A percentile compares a stretch with the other conserved stretches of the same genome.
phyloP scores from a whole-genome alignment of 2,329 filamentous ascomycete genomes.

The Teratosphaeriaceae sp. region DNA sequence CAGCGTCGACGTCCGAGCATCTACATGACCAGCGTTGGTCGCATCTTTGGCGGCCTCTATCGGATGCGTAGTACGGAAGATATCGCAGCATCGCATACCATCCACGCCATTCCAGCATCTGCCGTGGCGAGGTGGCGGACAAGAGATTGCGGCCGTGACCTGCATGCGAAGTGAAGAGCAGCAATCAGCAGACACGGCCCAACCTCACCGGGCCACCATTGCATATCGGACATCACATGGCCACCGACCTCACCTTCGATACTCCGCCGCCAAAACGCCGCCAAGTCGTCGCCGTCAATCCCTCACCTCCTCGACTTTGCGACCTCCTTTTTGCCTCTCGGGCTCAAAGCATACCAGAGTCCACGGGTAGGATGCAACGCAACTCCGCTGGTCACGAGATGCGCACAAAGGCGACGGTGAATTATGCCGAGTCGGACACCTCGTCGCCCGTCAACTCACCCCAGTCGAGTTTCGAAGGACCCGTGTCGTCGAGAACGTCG shows the following conservation, averaged over 20 bases:
- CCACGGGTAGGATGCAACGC: conserved; percentile 20
- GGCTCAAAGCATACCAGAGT: conserved; percentile 18
- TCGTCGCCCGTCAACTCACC: conserved; percentile 11
- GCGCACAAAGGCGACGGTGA: conserved; percentile 10
- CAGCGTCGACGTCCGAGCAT: too few relatives aligned
- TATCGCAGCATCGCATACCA: too few relatives aligned
- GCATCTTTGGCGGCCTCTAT: too few relatives aligned
- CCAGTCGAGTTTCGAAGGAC: conserved; percentile 10
- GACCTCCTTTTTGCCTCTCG: conserved; percentile 24
- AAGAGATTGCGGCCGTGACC: too few relatives aligned
- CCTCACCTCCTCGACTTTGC: conserved; percentile 11
- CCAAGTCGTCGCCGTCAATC: conserved; percentile 11
- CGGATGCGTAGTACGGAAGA: too few relatives aligned
- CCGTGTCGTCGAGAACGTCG: conserved; percentile 10
- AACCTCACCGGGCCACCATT: background rate
- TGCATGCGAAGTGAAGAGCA: conserved; percentile 1
- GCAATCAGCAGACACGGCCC: background rate
- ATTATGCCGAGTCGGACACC: conserved; percentile 17
- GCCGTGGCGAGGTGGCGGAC: too few relatives aligned
- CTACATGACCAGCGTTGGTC: too few relatives aligned
- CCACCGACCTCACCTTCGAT: background rate
- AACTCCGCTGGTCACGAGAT: conserved; percentile 10
- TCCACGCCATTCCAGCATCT: too few relatives aligned
- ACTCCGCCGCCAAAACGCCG: conserved; percentile 18
- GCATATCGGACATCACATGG: background rate